A percentile compares a stretch with the other conserved stretches of the same genome.
Conservation (phyloP, 106 monocot species). For the Ottelia alismoides region DNA sequence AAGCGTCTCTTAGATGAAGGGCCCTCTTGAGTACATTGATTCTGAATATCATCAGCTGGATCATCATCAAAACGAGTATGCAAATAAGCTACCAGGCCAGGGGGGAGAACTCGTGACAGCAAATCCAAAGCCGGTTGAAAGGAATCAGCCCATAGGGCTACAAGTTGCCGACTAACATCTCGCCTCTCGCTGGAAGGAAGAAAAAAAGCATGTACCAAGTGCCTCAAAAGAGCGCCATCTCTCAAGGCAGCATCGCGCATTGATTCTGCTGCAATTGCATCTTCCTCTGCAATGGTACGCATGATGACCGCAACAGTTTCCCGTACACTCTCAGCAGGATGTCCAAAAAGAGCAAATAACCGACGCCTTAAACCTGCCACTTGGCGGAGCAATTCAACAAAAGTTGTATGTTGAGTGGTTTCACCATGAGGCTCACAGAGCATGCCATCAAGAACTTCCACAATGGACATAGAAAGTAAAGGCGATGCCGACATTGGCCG, state of each 20-base stretch:
- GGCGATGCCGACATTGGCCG: constrained; percentile 81
- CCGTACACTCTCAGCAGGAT: constrained; percentile 92
- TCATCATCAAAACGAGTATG: constrained; percentile 62
- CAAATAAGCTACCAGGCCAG: constrained; percentile 98
- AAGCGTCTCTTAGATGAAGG: constrained; percentile 60
- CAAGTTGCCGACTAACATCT: constrained; percentile 94
- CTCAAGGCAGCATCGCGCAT: constrained; percentile 99
- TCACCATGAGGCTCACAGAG: constrained; percentile 95
- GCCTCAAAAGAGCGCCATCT: constrained; percentile 97
- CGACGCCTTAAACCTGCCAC: constrained; percentile 83
- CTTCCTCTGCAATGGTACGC: constrained; percentile 99
- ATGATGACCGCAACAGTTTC: constrained; percentile 92
- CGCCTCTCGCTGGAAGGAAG: constrained; percentile 73
- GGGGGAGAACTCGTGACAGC: constrained; percentile 90
- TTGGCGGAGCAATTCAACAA: constrained; percentile 91
- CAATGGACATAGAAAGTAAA: constrained; percentile 84
- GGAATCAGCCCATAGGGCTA: constrained; percentile 99
- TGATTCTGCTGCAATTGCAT: constrained; percentile 99
- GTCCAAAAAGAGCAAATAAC: constrained; percentile 89
- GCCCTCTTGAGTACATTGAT: constrained; percentile 43
- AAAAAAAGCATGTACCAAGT: constrained; percentile 88
- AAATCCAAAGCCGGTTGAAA: constrained; percentile 97
- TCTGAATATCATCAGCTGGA: constrained; percentile 35
- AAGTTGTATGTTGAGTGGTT: constrained; percentile 94
- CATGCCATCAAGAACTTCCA: constrained; percentile 96